These are phyloP conservation scores for Vaccinium corymbosum DNA, from an alignment of 148 eudicot species.

Conservation along the genomic window DNA sequence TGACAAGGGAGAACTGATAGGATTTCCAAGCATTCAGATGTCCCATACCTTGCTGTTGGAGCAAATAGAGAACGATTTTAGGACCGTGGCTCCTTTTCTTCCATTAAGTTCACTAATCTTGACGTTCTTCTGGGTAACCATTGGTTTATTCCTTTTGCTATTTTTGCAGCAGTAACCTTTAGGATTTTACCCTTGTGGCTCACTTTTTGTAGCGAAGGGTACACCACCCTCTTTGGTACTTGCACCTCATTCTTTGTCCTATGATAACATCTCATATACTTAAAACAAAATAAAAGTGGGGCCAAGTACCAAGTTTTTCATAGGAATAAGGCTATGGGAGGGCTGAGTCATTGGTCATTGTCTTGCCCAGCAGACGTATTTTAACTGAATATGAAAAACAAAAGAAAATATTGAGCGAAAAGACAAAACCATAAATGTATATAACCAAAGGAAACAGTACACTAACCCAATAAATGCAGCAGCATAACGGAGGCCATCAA, in stretches of 20 bases:
- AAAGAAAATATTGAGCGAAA: not conserved
- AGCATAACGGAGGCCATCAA: slow-evolving; percentile 94
- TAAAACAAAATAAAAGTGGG: not conserved
- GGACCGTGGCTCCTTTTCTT: not conserved
- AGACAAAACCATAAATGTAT: not conserved
- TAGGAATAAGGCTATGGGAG: not conserved
- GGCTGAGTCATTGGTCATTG: not conserved
- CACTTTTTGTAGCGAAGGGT: not conserved
- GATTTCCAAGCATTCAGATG: not conserved
- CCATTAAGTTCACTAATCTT: not conserved
- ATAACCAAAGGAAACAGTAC: not conserved
- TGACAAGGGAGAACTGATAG: not conserved
- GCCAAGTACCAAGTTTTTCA: not conserved
- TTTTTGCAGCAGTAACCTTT: not conserved
- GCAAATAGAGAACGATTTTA: not conserved
- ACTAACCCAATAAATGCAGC: slow-evolving; percentile 92
- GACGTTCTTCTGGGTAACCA: not conserved
- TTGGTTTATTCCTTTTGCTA: not conserved
- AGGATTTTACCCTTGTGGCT: not conserved
- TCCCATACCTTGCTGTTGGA: not conserved
- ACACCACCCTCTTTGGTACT: not conserved
- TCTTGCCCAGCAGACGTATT: not conserved
- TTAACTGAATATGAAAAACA: not conserved
- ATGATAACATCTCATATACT: not conserved
- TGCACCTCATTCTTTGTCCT: not conserved